These are phyloP conservation scores for Sindora glabra DNA, from an alignment of 306 rosid species.

Conservation along the genomic window DNA sequence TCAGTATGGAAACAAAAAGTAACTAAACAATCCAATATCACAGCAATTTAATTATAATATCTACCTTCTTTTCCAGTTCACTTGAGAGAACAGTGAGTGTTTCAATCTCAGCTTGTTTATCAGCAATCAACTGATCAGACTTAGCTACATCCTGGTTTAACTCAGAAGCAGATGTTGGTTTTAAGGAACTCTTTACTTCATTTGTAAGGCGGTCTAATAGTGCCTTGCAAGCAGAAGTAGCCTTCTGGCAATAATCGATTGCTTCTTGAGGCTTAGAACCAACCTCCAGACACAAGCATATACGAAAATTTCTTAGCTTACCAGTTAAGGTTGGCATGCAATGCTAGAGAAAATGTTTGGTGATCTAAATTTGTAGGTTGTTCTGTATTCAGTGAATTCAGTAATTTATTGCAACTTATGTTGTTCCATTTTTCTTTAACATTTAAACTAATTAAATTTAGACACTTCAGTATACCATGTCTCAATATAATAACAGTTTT, in stretches of 20 bases:
- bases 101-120: slow-evolving; percentile 75
- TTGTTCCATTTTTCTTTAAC: not conserved
- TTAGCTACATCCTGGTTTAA: slow-evolving; percentile 30
- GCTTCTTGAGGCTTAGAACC: slow-evolving; percentile 80
- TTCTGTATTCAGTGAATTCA: slow-evolving; percentile 1
- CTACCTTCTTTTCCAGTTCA: slow-evolving; percentile 91
- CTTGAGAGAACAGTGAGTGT: slow-evolving; percentile 65
- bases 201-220: slow-evolving; percentile 50
- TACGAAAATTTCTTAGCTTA: slow-evolving; percentile 65
- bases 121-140: slow-evolving; percentile 29
- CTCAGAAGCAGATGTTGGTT: slow-evolving; percentile 35
- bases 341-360: not conserved
- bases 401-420: not conserved
- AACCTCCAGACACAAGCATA: slow-evolving; percentile 86
- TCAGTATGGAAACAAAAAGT: slow-evolving; percentile 1
- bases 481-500: not conserved
- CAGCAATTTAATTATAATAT: not conserved
- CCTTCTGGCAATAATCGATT: slow-evolving; percentile 62
- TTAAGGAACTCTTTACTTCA: slow-evolving; percentile 48
- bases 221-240: slow-evolving; percentile 72
- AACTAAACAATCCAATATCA: not conserved
- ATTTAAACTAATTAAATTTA: not conserved
- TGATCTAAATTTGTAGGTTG: not conserved
- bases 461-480: slow-evolving; percentile 4
- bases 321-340: slow-evolving; percentile 39